Base-by-base conservation (phyloP, 805 yeast genomes). In the Lipomyces yamanashiensis region DNA sequence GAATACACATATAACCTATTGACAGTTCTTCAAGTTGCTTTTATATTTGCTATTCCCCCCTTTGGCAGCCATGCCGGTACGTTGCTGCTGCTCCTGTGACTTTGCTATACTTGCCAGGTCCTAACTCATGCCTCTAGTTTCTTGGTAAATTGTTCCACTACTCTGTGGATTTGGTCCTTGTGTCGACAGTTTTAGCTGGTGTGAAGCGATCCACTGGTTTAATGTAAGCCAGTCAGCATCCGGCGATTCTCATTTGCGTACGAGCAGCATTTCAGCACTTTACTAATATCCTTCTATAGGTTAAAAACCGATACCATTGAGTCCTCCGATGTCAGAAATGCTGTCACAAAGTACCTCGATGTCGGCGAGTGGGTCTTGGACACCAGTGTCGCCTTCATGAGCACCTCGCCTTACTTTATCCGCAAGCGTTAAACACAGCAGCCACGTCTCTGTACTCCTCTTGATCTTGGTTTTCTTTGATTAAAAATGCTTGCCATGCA, bases 361-460 rank as follows among this genome's bases (percentile, higher is more conserved):
- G 73, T 87, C 36, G 99, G 99, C n/a, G 99, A 95, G 72, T 85
- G 86, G 75, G 77, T 88, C 1, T 86, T 87, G 68, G 97, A 92
- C 72, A 82, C 84, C 60, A 79, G 88, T 21, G 87, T 88, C 10
- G 87, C 89, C 2, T 80, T 85, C 68, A 82, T 91, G 80, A 84
- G 87, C 48, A 80, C 87, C 7, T 89, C 96, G 1, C 82, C 84
- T 19, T 90, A 87, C 76, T 95, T 92, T 75, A 85, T 76, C 64
- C 74, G 78, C 53, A 69, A 69, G 54, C 66, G 69, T 36, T 71
- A 61, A 59, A 39, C 36, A n/a, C 1, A 33, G 28, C 4, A 40
- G 17, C 15, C 13, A 15, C 23, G 6, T 48, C 37, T 33, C 6
- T 28, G 8, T 1, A 40, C n/a, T 52, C 41, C n/a, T 34, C 8